phyloP scores from a whole-genome alignment of 176 grass and related monocot species.

The Juncus effusus region DNA sequence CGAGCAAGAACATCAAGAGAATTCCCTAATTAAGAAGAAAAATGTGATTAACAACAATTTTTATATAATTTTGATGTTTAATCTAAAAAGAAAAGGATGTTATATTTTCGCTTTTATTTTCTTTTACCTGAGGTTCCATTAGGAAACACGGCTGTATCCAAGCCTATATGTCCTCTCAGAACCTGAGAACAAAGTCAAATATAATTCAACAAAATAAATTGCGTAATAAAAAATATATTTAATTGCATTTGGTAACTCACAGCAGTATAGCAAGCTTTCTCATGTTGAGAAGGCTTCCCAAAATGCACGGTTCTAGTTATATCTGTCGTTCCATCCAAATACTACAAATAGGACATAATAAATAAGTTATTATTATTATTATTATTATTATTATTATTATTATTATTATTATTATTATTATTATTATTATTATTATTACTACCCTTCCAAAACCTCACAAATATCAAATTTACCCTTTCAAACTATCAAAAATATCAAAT shows the following conservation, averaged over 20 bases:
- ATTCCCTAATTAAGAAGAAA: conserved; percentile 42
- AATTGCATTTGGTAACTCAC: conserved; percentile 41
- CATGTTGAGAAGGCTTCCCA: conserved; percentile 90
- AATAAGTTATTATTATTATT: too few relatives aligned
- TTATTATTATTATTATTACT: too few relatives aligned
- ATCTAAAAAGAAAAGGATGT: background rate
- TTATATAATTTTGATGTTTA: background rate
- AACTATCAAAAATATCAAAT: too few relatives aligned
- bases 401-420: too few relatives aligned
- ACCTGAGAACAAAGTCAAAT: conserved; percentile 47
- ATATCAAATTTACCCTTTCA: too few relatives aligned
- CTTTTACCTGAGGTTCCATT: conserved; percentile 88
- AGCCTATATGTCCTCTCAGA: conserved; percentile 77
- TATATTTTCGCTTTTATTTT: conserved; percentile 7
- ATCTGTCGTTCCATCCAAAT: conserved; percentile 96
- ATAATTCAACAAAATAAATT: background rate
- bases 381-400: too few relatives aligned
- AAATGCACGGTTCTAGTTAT: conserved; percentile 99
- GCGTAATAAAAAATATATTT: background rate
- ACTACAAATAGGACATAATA: conserved; percentile 35
- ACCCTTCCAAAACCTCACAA: too few relatives aligned
- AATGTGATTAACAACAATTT: background rate
- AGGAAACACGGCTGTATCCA: conserved; percentile 69
- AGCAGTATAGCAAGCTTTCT: conserved; percentile 92
- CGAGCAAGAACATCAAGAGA: conserved; percentile 92